Conservation (phyloP, 352 stramenopile genomes). For the Hyaloperonospora brassicae region DNA sequence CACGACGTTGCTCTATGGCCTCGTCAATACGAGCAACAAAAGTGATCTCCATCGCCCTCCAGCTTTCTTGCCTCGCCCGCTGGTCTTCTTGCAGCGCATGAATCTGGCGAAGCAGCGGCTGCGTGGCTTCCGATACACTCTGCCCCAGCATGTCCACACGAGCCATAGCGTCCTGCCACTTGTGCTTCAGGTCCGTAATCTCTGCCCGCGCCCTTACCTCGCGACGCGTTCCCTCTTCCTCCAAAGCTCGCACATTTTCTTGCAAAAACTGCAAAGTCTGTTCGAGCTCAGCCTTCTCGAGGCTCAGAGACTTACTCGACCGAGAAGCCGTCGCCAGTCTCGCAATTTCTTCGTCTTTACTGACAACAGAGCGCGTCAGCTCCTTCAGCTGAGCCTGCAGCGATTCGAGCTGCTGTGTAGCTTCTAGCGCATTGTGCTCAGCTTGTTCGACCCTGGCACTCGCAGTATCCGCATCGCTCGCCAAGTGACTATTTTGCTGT, state of each 20-base stretch:
- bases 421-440: constrained; percentile 20
- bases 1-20: constrained; percentile 22
- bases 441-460: constrained; percentile 27
- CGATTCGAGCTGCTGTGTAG: constrained; percentile 16
- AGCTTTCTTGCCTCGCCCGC: constrained; percentile 43
- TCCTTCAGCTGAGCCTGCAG: constrained; percentile 25
- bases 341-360: constrained; percentile 32
- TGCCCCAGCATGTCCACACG: constrained; percentile 62
- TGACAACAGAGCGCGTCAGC: constrained; percentile 27
- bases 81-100: constrained; percentile 61
- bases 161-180: constrained; percentile 67
- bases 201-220: constrained; percentile 55
- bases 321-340: constrained; percentile 33
- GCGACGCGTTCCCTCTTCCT: constrained; percentile 44
- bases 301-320: constrained; percentile 42
- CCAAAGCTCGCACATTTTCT: constrained; percentile 42
- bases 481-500: constrained; percentile 31
- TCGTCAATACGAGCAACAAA: constrained; percentile 41
- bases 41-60: constrained; percentile 41
- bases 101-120: constrained; percentile 64
- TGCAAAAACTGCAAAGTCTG: constrained; percentile 56
- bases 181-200: constrained; percentile 56
- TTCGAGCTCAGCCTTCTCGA: constrained; percentile 51
- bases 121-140: constrained; percentile 61
- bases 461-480: constrained; percentile 18